phyloP scores from a whole-genome alignment of 2,329 filamentous ascomycete genomes.

The Talaromyces marneffei region DNA sequence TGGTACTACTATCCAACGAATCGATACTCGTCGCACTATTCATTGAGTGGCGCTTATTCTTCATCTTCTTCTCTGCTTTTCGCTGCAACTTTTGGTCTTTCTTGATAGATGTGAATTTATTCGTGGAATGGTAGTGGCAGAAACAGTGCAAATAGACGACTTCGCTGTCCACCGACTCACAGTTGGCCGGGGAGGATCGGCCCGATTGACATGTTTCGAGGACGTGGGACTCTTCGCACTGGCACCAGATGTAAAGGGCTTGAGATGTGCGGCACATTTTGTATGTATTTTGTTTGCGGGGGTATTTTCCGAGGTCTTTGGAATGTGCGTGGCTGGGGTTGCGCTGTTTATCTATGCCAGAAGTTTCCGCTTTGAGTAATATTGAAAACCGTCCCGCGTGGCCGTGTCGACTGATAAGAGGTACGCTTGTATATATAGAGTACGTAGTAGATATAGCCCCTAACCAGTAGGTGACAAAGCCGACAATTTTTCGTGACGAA shows the following conservation, averaged over 20 bases:
- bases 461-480: slow-evolving; percentile 3
- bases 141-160: slow-evolving; percentile 37
- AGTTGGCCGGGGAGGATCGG: slow-evolving; percentile 25
- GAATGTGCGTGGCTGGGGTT: not conserved
- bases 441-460: not conserved
- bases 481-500: not conserved
- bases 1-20: not conserved
- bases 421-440: not conserved
- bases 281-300: not conserved
- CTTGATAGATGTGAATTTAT: slow-evolving; percentile 28
- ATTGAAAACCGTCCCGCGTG: slow-evolving; percentile 9
- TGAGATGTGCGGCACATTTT: slow-evolving; percentile 35
- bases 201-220: slow-evolving; percentile 26
- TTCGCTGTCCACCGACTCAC: slow-evolving; percentile 29
- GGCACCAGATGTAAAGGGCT: slow-evolving; percentile 35
- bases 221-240: slow-evolving; percentile 33
- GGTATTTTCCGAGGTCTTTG: not conserved
- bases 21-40: slow-evolving; percentile 4
- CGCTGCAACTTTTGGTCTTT: slow-evolving; percentile 18
- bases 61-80: slow-evolving; percentile 17
- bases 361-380: slow-evolving; percentile 12
- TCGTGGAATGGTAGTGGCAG: slow-evolving; percentile 31
- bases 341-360: not conserved
- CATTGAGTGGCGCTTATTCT: slow-evolving; percentile 11
- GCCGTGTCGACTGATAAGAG: slow-evolving; percentile 6